Evolutionary conservation across 441 rosid species (phyloP).

Genomic region (Jatropha multifida): DNA sequence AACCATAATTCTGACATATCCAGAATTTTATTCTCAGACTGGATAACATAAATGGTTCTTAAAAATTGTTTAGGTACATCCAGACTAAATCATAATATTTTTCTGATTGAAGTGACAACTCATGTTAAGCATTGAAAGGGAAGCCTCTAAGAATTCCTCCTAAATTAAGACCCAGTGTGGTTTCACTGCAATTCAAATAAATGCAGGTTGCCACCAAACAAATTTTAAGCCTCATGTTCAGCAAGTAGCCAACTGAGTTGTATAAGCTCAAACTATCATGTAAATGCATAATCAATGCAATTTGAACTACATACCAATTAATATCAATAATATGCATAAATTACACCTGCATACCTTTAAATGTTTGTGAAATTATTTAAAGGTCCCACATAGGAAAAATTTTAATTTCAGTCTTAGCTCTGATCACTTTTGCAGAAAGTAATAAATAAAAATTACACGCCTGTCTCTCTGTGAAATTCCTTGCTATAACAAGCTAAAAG

Average conservation of each 20-base stretch:
- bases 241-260: not conserved
- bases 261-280: not conserved
- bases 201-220: conserved; percentile 19
- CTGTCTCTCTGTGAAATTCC: not conserved
- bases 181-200: conserved; percentile 10
- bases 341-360: not conserved
- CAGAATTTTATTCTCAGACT: not conserved
- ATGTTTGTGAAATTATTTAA: not conserved
- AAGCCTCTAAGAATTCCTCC: not conserved
- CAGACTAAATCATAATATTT: not conserved
- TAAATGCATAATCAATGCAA: conserved; percentile 4
- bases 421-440: conserved; percentile 4
- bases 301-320: conserved; percentile 4
- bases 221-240: not conserved
- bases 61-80: not conserved
- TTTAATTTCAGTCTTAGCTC: not conserved
- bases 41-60: not conserved
- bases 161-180: not conserved
- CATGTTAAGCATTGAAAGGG: not conserved
- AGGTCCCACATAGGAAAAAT: conserved; percentile 2
- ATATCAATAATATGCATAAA: not conserved
- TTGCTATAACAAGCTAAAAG: conserved; percentile 4
- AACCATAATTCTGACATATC: not conserved
- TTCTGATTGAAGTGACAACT: conserved; percentile 9
- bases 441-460: not conserved